Evolutionary conservation across 805 yeast genomes (phyloP).

Genomic region (Starmerella gropengiesseri): DNA sequence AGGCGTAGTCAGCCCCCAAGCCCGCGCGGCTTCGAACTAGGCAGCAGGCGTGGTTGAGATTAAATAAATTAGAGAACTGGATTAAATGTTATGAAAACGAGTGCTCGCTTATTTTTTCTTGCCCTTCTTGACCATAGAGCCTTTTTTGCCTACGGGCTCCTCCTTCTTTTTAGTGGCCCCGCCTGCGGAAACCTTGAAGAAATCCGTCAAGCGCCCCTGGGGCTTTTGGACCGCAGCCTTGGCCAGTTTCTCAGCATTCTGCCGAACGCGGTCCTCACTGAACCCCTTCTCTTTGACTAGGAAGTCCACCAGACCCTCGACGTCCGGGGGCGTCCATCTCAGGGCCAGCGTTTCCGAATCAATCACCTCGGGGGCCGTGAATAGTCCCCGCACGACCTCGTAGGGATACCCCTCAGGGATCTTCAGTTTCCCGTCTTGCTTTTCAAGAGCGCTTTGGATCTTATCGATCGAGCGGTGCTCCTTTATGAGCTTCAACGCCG

Average conservation of each 20-base stretch:
- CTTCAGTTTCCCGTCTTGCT: constrained; percentile 50
- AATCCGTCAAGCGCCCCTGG: constrained; percentile 88
- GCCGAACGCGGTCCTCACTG: constrained; percentile 79
- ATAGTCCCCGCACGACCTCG: constrained; percentile 74
- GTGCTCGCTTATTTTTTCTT: constrained; percentile 5
- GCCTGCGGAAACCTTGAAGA: constrained; percentile 48
- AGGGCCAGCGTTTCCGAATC: constrained; percentile 51
- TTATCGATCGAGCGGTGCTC: constrained; percentile 77
- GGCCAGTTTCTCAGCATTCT: constrained; percentile 74
- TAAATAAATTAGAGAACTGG: too few species aligned
- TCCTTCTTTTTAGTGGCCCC: not conserved
- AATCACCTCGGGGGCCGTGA: constrained; percentile 69
- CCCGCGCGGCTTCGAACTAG: too few species aligned
- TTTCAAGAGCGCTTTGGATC: constrained; percentile 52
- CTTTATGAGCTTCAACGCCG: constrained; percentile 77
- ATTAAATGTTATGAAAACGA: too few species aligned
- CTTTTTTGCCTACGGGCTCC: constrained; percentile 4
- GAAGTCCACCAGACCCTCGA: constrained; percentile 68
- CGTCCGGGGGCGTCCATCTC: constrained; percentile 84
- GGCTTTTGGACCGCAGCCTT: constrained; percentile 77
- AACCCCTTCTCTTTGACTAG: constrained; percentile 85
- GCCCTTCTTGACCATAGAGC: constrained; percentile 10
- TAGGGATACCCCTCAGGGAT: constrained; percentile 94
- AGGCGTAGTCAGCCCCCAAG: too few species aligned
- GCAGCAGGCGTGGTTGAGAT: too few species aligned